Percentiles rank a stretch among this genome's conserved stretches.
phyloP scores from a whole-genome alignment of 2,329 filamentous ascomycete genomes.

The Alternaria burnsii region DNA sequence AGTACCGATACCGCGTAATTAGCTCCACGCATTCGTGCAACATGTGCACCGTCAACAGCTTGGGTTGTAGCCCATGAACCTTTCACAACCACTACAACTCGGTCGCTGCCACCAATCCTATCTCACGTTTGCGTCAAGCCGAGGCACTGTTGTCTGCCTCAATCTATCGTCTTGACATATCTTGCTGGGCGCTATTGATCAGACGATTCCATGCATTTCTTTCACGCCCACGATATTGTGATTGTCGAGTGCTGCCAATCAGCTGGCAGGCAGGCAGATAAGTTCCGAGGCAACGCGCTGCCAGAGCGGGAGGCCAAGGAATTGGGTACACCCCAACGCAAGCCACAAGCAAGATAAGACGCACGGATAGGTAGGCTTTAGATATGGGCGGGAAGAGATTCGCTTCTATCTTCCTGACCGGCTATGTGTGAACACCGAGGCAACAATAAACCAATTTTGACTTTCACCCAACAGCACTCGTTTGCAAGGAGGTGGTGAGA shows the following conservation, averaged over 20 bases:
- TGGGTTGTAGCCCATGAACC: neutral
- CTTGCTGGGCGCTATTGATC: neutral
- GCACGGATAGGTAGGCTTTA: neutral
- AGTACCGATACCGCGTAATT: neutral
- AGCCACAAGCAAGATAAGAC: constrained; percentile 1
- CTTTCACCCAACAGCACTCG: neutral
- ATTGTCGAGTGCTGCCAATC: constrained; percentile 6
- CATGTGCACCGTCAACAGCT: neutral
- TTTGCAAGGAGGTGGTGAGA: neutral
- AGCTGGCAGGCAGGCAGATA: neutral
- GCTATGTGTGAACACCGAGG: neutral
- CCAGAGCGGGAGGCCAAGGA: constrained; percentile 6
- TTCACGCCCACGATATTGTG: neutral
- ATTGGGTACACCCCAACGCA: constrained; percentile 5
- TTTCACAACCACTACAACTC: neutral
- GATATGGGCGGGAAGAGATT: neutral
- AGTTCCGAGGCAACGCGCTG: constrained; percentile 16
- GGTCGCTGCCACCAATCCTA: neutral
- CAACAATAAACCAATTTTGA: neutral
- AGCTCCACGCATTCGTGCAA: neutral
- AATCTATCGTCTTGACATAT: neutral
- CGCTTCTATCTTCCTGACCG: neutral
- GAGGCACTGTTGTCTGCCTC: constrained; percentile 2
- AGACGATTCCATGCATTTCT: constrained; percentile 1
- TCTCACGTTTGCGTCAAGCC: neutral